A percentile compares a stretch with the other conserved stretches of the same genome.
Evolutionary conservation across 495 filamentous ascomycete species (phyloP).

Genomic region (Penicillium diatomitis): DNA sequence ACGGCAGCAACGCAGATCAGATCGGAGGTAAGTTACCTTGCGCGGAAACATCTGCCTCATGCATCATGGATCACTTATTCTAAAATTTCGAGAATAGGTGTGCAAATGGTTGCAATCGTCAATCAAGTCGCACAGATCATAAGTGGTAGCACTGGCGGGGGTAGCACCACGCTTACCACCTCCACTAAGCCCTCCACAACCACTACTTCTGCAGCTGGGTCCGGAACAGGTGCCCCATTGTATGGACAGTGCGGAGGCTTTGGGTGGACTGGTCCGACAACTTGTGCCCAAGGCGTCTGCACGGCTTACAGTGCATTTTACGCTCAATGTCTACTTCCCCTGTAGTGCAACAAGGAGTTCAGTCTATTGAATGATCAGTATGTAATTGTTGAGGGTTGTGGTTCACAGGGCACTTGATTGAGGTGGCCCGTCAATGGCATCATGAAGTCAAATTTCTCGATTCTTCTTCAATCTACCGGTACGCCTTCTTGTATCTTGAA

Average conservation of each 20-base stretch:
- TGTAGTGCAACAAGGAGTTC: not conserved
- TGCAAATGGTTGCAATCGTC: conserved; percentile 11
- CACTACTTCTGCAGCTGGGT: not conserved
- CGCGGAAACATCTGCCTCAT: not conserved
- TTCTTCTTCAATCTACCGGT: too few relatives aligned
- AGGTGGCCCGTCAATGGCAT: too few relatives aligned
- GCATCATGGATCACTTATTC: not conserved
- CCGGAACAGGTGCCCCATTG: not conserved
- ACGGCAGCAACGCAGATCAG: conserved; percentile 7
- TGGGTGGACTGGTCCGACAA: conserved; percentile 1
- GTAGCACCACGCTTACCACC: not conserved
- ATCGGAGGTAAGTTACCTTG: conserved; percentile 1
- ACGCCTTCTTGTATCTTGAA: too few relatives aligned
- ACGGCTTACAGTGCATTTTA: not conserved
- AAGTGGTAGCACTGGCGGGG: conserved; percentile 2
- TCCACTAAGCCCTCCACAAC: conserved; percentile 1
- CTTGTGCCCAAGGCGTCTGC: conserved; percentile 2
- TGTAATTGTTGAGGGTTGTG: too few relatives aligned
- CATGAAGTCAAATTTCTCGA: too few relatives aligned
- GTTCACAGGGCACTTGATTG: too few relatives aligned
- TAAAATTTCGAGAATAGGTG: not conserved
- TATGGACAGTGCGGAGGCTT: conserved; percentile 2
- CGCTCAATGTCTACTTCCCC: not conserved
- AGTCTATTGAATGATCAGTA: too few relatives aligned
- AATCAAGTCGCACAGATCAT: conserved; percentile 8